A percentile compares a stretch with the other conserved stretches of the same genome.
Conservation (phyloP, 2,329 filamentous ascomycete genomes). For the Pseudogymnoascus sp. region DNA sequence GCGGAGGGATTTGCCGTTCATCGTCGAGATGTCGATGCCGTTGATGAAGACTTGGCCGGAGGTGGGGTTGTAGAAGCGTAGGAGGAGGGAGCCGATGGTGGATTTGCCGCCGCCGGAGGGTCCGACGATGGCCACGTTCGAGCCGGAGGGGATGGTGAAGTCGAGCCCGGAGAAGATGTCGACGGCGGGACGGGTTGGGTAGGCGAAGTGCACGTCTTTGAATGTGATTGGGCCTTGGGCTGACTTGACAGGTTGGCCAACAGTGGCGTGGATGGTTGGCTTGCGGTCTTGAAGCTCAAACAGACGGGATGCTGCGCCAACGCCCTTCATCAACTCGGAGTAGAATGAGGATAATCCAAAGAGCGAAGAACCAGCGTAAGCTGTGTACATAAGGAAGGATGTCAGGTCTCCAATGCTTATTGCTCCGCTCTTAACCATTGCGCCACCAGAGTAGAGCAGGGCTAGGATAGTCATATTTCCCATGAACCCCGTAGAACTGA, state of each 20-base stretch:
- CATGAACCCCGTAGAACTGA: slow-evolving; percentile 76
- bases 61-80: slow-evolving; percentile 85
- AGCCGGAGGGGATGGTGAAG: slow-evolving; percentile 88
- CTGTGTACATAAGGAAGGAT: slow-evolving; percentile 97
- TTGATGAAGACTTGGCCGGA: slow-evolving; percentile 73
- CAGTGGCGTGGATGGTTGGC: slow-evolving; percentile 79
- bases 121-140: slow-evolving; percentile 92
- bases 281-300: slow-evolving; percentile 93
- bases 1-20: slow-evolving; percentile 91
- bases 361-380: slow-evolving; percentile 75
- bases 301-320: slow-evolving; percentile 88
- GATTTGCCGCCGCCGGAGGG: slow-evolving; percentile 95
- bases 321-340: slow-evolving; percentile 97
- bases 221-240: slow-evolving; percentile 88
- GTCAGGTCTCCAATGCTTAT: slow-evolving; percentile 90
- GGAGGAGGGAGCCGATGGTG: slow-evolving; percentile 82
- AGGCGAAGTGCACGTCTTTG: slow-evolving; percentile 77
- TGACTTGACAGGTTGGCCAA: slow-evolving; percentile 69
- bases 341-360: slow-evolving; percentile 95
- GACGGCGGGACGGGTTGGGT: slow-evolving; percentile 88
- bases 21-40: slow-evolving; percentile 69
- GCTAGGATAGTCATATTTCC: slow-evolving; percentile 95
- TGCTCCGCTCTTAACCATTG: slow-evolving; percentile 76
- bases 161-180: slow-evolving; percentile 81
- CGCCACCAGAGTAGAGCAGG: slow-evolving; percentile 82